These are phyloP conservation scores for Rehmannia glutinosa DNA, from an alignment of 257 asterid species.

Conservation along the genomic window DNA sequence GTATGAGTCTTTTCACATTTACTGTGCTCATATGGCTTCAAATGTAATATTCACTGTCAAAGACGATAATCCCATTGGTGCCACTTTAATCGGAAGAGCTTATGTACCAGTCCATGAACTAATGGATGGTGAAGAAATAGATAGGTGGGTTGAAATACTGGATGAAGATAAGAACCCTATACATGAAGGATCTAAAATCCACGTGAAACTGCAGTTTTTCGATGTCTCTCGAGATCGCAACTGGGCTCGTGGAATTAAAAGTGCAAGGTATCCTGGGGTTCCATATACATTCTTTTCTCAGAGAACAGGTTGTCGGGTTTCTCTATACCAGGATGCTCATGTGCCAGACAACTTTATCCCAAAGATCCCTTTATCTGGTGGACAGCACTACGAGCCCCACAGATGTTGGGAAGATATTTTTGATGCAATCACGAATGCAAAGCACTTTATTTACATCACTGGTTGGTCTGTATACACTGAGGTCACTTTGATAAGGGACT, in stretches of 20 bases:
- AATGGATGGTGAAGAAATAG: constrained; percentile 79
- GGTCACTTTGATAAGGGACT: constrained; percentile 70
- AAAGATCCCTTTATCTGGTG: constrained; percentile 75
- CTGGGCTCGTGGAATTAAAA: constrained; percentile 79
- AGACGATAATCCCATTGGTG: constrained; percentile 87
- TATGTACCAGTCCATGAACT: constrained; percentile 69
- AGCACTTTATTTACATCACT: constrained; percentile 89
- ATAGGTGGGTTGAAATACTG: constrained; percentile 78
- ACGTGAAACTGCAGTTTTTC: constrained; percentile 75
- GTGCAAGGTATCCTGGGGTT: constrained; percentile 74
- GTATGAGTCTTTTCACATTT: constrained; percentile 81
- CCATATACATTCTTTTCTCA: constrained; percentile 85
- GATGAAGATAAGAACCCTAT: constrained; percentile 73
- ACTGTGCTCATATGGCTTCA: constrained; percentile 81
- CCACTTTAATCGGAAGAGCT: constrained; percentile 91
- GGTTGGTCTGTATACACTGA: constrained; percentile 97
- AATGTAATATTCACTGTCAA: constrained; percentile 77
- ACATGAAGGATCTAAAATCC: constrained; percentile 68
- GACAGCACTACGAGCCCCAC: constrained; percentile 65
- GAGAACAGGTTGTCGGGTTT: constrained; percentile 84
- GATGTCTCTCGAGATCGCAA: constrained; percentile 71
- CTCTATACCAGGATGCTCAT: constrained; percentile 90
- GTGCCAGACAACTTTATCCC: constrained; percentile 79
- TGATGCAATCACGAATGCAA: constrained; percentile 82
- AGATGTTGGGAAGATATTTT: constrained; percentile 94